These are phyloP conservation scores for Ascoidea asiatica DNA, from an alignment of 805 yeast genomes.

Conservation along the genomic window DNA sequence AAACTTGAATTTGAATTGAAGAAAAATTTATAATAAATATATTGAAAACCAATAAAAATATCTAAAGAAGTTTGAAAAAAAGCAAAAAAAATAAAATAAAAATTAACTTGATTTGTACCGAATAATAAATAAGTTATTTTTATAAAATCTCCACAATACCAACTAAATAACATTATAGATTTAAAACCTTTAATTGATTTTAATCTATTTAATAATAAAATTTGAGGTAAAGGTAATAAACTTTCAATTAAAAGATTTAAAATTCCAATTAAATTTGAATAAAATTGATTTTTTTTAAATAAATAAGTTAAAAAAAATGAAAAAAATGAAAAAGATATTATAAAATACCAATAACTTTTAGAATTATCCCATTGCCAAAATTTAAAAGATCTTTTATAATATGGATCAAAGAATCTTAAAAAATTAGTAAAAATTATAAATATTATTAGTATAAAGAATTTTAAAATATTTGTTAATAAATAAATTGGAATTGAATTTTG, in stretches of 20 bases:
- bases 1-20: too few relatives aligned
- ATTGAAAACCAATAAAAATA: constrained; percentile 59
- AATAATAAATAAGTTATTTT: constrained; percentile 63
- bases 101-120: constrained; percentile 60
- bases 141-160: constrained; percentile 82
- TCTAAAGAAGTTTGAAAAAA: constrained; percentile 69
- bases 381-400: constrained; percentile 44
- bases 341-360: constrained; percentile 46
- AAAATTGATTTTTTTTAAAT: constrained; percentile 22
- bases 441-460: constrained; percentile 15
- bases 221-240: constrained; percentile 64
- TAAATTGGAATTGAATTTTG: constrained; percentile 18
- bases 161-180: constrained; percentile 56
- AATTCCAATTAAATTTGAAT: constrained; percentile 41
- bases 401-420: constrained; percentile 56
- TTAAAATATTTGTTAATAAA: constrained; percentile 18
- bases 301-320: constrained; percentile 28
- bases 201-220: constrained; percentile 50
- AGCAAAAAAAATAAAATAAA: constrained; percentile 55
- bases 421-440: constrained; percentile 20
- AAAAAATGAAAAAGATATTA: constrained; percentile 28
- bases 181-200: constrained; percentile 71
- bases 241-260: constrained; percentile 61
- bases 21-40: constrained; percentile 42
- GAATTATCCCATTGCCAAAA: constrained; percentile 85